Base-by-base conservation (phyloP, 192 early-diverging fungal species). In the Umbelopsis sp. region DNA sequence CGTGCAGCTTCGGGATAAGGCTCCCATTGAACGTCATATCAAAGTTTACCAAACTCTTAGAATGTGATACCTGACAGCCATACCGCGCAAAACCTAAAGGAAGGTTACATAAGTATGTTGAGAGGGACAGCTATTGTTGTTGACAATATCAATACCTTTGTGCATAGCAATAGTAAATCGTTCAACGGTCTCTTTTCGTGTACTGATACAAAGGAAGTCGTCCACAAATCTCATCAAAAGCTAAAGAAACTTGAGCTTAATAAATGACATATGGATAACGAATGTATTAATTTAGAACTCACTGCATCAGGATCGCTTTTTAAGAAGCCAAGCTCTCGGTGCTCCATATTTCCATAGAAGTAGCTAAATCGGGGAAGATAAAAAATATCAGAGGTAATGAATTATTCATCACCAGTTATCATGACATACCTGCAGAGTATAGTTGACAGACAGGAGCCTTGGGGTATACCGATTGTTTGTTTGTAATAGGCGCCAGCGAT, bases 361-460 rank as follows among this genome's bases (percentile, higher is more conserved):
- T 95, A 84, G 74, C 90, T 91, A 65, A 4, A 17, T 5, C 2
- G 20, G 20, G 21, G n/a, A 7, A 25, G 17, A 31, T 24, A 53
- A 17, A 21, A 26, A 12, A 0, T 25, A 22, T 22, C 34, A n/a
- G 31, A 29, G 53, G 2, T 21, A 32, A 0, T n/a, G 41, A 24
- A 11, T 1, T 10, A 25, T 45, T 49, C 14, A 49, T 1, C 11
- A 17, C 20, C 47, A 49, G 26, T 26, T 2, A 62, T 10, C 12
- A 34, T 26, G 26, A n/a, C n/a, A n/a, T 75, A 92, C 90, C 84
- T 94, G 91, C 96, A 98, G 59, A 98, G 85, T 6, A 95, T 54
- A 38, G 91, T 84, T 0, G 96, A 98, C 22, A 98, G 74, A 24
- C 91, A 79, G 4, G 95, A 97, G 0, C 96, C 96, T 75, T 98